These are phyloP conservation scores for Raffaelea deltoideospora DNA, from an alignment of 2,329 filamentous ascomycete species.

Conservation along the genomic window DNA sequence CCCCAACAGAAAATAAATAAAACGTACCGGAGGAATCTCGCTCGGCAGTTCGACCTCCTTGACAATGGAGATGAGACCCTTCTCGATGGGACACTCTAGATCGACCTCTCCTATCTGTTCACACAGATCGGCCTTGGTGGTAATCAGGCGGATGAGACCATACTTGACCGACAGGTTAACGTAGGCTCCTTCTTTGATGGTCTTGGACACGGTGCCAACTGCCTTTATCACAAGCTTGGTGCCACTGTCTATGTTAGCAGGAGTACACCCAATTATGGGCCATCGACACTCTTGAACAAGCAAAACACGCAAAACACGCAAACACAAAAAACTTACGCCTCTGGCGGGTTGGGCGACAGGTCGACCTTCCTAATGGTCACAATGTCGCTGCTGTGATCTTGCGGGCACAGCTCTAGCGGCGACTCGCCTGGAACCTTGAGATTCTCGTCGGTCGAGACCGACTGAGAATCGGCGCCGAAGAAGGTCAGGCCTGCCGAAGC, in stretches of 20 bases:
- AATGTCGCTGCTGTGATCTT: constrained; percentile 52
- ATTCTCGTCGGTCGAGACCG: constrained; percentile 31
- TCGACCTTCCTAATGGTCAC: constrained; percentile 68
- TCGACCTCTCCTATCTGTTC: constrained; percentile 81
- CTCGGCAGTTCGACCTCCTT: constrained; percentile 77
- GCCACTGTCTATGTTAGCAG: constrained; percentile 41
- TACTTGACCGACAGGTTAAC: constrained; percentile 83
- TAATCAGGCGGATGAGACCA: constrained; percentile 79
- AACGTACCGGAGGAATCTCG: constrained; percentile 74
- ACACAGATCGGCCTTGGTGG: constrained; percentile 69
- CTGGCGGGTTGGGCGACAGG: constrained; percentile 70
- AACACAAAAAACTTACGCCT: constrained; percentile 47
- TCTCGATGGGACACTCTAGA: constrained; percentile 72
- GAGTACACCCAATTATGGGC: no score
- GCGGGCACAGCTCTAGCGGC: constrained; percentile 62
- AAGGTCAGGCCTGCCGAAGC: constrained; percentile 26
- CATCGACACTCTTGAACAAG: no score
- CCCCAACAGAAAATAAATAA: neutral
- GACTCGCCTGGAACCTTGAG: constrained; percentile 69
- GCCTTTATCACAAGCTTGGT: constrained; percentile 64
- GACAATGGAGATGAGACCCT: constrained; percentile 55
- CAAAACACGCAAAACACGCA: neutral
- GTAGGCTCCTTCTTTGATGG: constrained; percentile 64
- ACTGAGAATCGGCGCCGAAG: constrained; percentile 31
- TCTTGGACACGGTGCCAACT: constrained; percentile 55